Base-by-base conservation (phyloP, 2,329 filamentous ascomycete genomes). In the Plectosphaerella plurivora region DNA sequence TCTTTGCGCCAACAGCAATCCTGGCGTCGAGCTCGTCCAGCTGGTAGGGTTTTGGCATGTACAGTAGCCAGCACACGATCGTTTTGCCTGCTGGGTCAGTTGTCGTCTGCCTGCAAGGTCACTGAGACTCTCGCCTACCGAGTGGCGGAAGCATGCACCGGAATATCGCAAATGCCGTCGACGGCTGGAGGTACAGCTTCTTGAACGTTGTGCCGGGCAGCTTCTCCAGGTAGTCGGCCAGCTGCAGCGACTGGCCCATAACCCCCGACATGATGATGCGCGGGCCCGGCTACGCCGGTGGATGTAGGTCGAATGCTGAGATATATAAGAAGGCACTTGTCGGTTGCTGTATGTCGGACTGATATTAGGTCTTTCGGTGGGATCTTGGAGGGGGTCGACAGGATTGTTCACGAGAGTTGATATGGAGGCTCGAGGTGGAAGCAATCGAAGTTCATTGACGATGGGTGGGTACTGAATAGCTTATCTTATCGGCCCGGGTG, bases 141-240 rank as follows among this genome's bases (percentile, higher is more conserved):
- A 97, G 74, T 65, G 95, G 89, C 53, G 94, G 91, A 53, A 99
- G 82, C 91, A 99, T 97, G 73, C 94, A 92, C 60, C 94, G 85
- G 69, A 97, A 97, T 64, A 99, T 92, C 60, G 94, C 94, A 59
- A 99, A 84, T 37, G 92, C 89, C 2, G 94, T 96, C 42, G 93
- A 96, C 28, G 94, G 94, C 76, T 97, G 92, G 73, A 92, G 88
- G 78, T 99, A 99, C 45, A 99, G 81, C 70, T 90, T 88, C 67
- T 85, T 84, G 70, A 97, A 96, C 36, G 91, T 95, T 42, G 89
- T 91, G 58, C 92, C 91, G 48, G 89, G 89, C 64, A 96, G 86
- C 68, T 87, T 85, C 79, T 97, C 92, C 68, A 97, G 86, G 73
- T 96, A 97, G 67, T 97, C 92, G 67, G 93, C 89, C 54, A 86